phyloP scores from a whole-genome alignment of 495 filamentous ascomycete species.

The Xylaria castorea region DNA sequence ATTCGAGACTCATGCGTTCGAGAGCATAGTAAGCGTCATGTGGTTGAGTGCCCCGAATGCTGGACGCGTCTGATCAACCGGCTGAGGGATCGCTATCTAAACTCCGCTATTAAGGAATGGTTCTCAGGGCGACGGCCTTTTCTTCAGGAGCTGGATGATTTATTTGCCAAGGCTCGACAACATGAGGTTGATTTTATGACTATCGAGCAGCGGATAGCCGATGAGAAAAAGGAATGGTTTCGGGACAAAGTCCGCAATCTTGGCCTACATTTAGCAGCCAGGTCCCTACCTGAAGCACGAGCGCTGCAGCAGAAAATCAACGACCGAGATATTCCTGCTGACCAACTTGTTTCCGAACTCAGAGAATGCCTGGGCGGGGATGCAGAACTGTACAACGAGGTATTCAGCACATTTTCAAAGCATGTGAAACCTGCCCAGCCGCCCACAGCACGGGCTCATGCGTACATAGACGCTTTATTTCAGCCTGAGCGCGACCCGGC shows the following conservation, averaged over 20 bases:
- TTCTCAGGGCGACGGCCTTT: constrained; percentile 48
- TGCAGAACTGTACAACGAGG: constrained; percentile 35
- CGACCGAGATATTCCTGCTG: constrained; percentile 36
- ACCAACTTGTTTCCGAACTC: constrained; percentile 39
- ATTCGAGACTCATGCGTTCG: constrained; percentile 37
- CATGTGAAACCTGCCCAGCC: constrained; percentile 33
- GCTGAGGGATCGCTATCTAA: constrained; percentile 45
- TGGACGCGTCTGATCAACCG: constrained; percentile 47
- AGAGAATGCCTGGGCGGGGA: constrained; percentile 35
- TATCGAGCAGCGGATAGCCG: constrained; percentile 49
- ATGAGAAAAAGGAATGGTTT: constrained; percentile 54
- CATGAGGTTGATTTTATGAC: constrained; percentile 43
- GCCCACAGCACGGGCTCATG: constrained; percentile 35
- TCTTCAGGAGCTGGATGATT: constrained; percentile 47
- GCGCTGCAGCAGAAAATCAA: constrained; percentile 35
- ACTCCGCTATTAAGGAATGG: constrained; percentile 49
- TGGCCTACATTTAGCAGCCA: constrained; percentile 38
- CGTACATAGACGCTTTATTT: constrained; percentile 49
- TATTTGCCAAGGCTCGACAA: constrained; percentile 48
- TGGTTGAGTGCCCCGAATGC: constrained; percentile 48
- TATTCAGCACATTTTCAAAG: constrained; percentile 37
- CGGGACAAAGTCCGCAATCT: constrained; percentile 44
- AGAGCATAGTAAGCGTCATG: constrained; percentile 41
- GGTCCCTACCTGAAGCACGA: constrained; percentile 34
- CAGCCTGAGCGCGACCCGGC: constrained; percentile 31